phyloP scores from a whole-genome alignment of 2,329 filamentous ascomycete species.

The Eurotiales sp. region DNA sequence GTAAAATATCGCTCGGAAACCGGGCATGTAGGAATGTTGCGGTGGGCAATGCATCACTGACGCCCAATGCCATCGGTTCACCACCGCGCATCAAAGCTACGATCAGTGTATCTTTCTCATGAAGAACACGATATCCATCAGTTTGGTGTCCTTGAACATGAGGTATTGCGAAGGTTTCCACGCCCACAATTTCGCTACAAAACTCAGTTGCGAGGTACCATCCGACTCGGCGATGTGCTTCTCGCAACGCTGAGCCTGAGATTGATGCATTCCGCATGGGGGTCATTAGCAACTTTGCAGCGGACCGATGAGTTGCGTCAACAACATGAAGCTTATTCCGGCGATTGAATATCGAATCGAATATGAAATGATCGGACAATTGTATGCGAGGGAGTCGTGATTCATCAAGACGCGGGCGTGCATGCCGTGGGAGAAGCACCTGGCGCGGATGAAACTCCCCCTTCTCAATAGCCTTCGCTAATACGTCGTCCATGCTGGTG shows the following conservation, averaged over 20 bases:
- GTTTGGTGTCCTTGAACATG: slow-evolving; percentile 51
- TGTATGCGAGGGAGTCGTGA: slow-evolving; percentile 41
- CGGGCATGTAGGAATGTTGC: slow-evolving; percentile 52
- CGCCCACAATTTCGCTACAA: slow-evolving; percentile 43
- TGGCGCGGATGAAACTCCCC: slow-evolving; percentile 45
- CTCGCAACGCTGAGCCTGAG: slow-evolving; percentile 45
- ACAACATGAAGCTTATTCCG: slow-evolving; percentile 18
- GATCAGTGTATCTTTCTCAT: slow-evolving; percentile 52
- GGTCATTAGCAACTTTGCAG: slow-evolving; percentile 52
- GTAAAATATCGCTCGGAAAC: slow-evolving; percentile 38
- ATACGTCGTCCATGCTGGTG: slow-evolving; percentile 49
- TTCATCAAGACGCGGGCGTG: slow-evolving; percentile 41
- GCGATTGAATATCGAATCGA: slow-evolving; percentile 22
- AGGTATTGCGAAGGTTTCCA: slow-evolving; percentile 47
- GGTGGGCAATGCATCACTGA: slow-evolving; percentile 51
- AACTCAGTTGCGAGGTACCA: slow-evolving; percentile 52
- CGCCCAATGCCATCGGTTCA: slow-evolving; percentile 58
- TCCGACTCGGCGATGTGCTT: slow-evolving; percentile 50
- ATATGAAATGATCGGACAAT: slow-evolving; percentile 29
- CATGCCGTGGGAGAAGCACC: slow-evolving; percentile 41
- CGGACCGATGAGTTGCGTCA: slow-evolving; percentile 44
- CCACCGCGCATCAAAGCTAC: slow-evolving; percentile 62
- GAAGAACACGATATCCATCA: slow-evolving; percentile 43
- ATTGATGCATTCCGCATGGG: slow-evolving; percentile 50
- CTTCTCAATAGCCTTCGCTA: slow-evolving; percentile 42